Conservation (phyloP, 2,329 filamentous ascomycete genomes). For the Exophiala viscosa region DNA sequence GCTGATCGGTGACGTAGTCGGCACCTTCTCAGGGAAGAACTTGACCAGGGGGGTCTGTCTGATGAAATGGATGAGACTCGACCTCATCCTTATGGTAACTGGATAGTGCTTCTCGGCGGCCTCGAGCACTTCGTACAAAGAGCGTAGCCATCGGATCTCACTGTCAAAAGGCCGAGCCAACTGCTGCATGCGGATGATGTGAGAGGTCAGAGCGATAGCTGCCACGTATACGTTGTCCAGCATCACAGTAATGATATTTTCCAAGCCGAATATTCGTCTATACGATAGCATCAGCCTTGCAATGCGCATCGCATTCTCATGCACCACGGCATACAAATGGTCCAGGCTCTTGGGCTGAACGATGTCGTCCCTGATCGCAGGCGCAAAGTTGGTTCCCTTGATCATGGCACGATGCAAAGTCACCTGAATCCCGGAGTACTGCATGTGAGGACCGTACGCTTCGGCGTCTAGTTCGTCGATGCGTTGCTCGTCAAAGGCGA, state of each 20-base stretch:
- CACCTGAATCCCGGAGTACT: conserved; percentile 2
- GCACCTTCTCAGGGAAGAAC: no score
- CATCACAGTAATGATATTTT: conserved; percentile 2
- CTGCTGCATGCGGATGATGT: background rate
- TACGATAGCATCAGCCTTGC: background rate
- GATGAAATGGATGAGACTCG: no score
- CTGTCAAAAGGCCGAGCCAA: background rate
- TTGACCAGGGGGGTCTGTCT: no score
- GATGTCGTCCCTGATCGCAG: background rate
- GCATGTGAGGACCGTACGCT: conserved; percentile 6
- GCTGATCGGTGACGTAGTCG: no score
- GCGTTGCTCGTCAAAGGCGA: background rate
- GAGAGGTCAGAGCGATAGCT: background rate
- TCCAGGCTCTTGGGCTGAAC: background rate
- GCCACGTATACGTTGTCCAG: conserved; percentile 5
- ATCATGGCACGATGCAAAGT: background rate
- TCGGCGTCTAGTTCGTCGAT: background rate
- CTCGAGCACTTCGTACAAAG: conserved; percentile 1
- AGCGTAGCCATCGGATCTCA: background rate
- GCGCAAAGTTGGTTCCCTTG: background rate
- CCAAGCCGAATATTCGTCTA: conserved; percentile 4
- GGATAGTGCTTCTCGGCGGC: background rate
- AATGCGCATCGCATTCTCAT: conserved; percentile 2
- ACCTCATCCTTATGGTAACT: background rate
- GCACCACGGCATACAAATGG: background rate